Evolutionary conservation across 257 asterid genomes (phyloP).

Genomic region (Scutellaria minor): DNA sequence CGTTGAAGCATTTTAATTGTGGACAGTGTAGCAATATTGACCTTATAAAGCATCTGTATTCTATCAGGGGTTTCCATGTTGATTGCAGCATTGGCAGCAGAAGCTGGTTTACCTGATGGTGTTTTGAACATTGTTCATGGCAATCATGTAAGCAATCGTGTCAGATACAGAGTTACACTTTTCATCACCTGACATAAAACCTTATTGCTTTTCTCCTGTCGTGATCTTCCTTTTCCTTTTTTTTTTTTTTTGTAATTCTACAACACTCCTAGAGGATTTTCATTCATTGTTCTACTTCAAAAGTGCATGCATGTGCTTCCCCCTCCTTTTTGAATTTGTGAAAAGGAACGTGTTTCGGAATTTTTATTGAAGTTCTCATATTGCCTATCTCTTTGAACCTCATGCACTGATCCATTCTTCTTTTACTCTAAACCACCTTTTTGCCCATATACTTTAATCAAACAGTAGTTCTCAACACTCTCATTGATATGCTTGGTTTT

Average conservation of each 20-base stretch:
- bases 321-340: neutral
- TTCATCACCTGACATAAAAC: neutral
- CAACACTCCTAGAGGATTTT: neutral
- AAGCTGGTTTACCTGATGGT: conserved; percentile 61
- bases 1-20: neutral
- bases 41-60: conserved; percentile 10
- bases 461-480: conserved; percentile 6
- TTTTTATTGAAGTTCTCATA: neutral
- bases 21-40: neutral
- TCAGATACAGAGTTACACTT: neutral
- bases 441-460: neutral
- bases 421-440: neutral
- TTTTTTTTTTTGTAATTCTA: neutral
- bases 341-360: neutral
- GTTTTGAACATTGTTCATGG: conserved; percentile 54
- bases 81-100: conserved; percentile 52
- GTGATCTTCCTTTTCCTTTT: neutral
- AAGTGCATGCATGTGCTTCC: neutral
- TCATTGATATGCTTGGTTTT: neutral
- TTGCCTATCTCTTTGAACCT: neutral
- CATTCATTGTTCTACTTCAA: neutral
- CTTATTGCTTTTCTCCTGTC: neutral
- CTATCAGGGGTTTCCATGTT: conserved; percentile 51
- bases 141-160: conserved; percentile 40
- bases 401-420: neutral